phyloP scores from a whole-genome alignment of 148 eudicot genomes.

The Beta vulgaris region DNA sequence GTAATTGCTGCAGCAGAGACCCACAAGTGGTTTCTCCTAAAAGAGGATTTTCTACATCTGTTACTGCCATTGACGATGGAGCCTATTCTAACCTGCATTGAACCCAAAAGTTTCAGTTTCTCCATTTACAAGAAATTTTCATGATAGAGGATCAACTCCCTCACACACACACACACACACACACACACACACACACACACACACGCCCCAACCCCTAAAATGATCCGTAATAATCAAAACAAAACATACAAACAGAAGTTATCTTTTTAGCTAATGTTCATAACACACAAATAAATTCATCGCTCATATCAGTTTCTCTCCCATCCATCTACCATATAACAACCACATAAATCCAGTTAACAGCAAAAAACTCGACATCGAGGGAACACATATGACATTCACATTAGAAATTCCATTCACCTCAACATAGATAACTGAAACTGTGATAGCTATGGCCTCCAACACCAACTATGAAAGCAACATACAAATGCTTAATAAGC shows the following conservation, averaged over 20 bases:
- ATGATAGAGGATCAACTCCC: not conserved
- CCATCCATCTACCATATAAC: not conserved
- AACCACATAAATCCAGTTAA: not conserved
- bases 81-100: slow-evolving; percentile 35
- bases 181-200: no score
- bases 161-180: no score
- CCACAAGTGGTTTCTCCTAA: slow-evolving; percentile 73
- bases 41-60: slow-evolving; percentile 57
- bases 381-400: not conserved
- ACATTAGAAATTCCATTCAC: not conserved
- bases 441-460: not conserved
- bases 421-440: not conserved
- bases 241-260: not conserved
- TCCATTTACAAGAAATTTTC: not conserved
- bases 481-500: not conserved
- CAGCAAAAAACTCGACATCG: not conserved
- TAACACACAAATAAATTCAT: not conserved
- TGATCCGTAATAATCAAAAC: not conserved
- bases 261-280: slow-evolving; percentile 4
- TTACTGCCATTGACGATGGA: slow-evolving; percentile 58
- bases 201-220: not conserved
- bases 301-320: not conserved
- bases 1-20: slow-evolving; percentile 75
- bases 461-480: slow-evolving; percentile 11
- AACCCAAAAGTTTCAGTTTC: slow-evolving; percentile 11